Conservation (phyloP, 441 rosid species). For the Viola pubescens region DNA sequence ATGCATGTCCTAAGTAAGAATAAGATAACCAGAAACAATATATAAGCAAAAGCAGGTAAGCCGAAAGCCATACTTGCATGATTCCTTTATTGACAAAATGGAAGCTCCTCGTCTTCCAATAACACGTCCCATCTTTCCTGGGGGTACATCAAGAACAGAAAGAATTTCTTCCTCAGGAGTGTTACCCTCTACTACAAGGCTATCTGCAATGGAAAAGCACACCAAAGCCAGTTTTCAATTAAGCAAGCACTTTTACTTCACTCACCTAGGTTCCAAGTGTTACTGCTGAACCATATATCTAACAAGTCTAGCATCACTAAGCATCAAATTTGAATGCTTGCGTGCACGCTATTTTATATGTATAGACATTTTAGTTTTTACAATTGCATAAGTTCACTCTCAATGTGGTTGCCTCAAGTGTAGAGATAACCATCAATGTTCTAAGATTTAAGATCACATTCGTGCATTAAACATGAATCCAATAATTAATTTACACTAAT, state of each 20-base stretch:
- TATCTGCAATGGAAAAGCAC: conserved; percentile 32
- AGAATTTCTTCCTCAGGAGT: conserved; percentile 68
- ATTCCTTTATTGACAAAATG: conserved; percentile 66
- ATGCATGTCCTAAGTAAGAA: conserved; percentile 2
- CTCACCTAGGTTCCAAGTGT: background rate
- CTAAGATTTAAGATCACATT: background rate
- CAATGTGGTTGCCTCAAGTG: background rate
- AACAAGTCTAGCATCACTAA: background rate
- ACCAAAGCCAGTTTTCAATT: conserved; percentile 10
- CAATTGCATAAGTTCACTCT: background rate
- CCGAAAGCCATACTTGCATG: conserved; percentile 54
- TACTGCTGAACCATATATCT: background rate
- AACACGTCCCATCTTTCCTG: conserved; percentile 81
- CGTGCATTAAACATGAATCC: background rate
- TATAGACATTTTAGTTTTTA: background rate
- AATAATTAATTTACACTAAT: background rate
- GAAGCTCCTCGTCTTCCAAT: conserved; percentile 84
- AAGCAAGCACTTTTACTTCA: background rate
- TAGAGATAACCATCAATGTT: background rate
- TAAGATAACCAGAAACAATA: conserved; percentile 8
- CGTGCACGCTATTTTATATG: no score
- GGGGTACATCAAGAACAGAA: conserved; percentile 76
- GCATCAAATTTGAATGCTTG: background rate
- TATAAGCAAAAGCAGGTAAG: background rate
- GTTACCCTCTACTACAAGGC: conserved; percentile 32